Conservation (phyloP, 1,284 basidiomycete species). For the Leccinum angustisporum region DNA sequence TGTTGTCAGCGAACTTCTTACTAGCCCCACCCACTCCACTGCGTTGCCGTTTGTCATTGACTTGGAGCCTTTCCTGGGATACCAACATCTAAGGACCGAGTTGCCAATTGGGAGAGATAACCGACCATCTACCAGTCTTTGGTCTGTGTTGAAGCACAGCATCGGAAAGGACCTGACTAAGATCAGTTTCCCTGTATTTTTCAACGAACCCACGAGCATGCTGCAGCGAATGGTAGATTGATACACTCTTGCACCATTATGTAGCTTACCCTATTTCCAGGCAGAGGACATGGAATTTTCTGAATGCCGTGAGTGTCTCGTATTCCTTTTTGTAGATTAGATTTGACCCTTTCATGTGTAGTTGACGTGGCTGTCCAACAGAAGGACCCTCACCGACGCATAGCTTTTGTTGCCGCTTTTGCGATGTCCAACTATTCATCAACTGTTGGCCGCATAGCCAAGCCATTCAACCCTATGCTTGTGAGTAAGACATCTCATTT, state of each 20-base stretch:
- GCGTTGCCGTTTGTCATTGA: constrained; percentile 35
- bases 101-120: constrained; percentile 79
- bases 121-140: constrained; percentile 87
- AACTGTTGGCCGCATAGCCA: constrained; percentile 93
- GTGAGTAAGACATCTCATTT: constrained; percentile 37
- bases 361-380: constrained; percentile 85
- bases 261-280: constrained; percentile 34
- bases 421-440: constrained; percentile 98
- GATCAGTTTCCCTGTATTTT: constrained; percentile 95
- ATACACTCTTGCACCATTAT: neutral
- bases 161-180: constrained; percentile 97
- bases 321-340: neutral
- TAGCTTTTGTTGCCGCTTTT: constrained; percentile 95
- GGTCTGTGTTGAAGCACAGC: constrained; percentile 94
- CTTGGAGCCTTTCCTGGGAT: constrained; percentile 65
- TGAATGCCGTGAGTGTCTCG: constrained; percentile 70
- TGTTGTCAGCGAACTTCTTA: constrained; percentile 62
- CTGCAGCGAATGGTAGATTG: constrained; percentile 72
- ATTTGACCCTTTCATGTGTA: constrained; percentile 30
- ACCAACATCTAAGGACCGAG: constrained; percentile 62
- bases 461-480: constrained; percentile 93
- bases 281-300: constrained; percentile 96
- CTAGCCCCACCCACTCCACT: constrained; percentile 34
- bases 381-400: constrained; percentile 75
- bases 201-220: constrained; percentile 98